Base-by-base conservation (phyloP, 352 stramenopile genomes). In the Phytophthora tubulina region DNA sequence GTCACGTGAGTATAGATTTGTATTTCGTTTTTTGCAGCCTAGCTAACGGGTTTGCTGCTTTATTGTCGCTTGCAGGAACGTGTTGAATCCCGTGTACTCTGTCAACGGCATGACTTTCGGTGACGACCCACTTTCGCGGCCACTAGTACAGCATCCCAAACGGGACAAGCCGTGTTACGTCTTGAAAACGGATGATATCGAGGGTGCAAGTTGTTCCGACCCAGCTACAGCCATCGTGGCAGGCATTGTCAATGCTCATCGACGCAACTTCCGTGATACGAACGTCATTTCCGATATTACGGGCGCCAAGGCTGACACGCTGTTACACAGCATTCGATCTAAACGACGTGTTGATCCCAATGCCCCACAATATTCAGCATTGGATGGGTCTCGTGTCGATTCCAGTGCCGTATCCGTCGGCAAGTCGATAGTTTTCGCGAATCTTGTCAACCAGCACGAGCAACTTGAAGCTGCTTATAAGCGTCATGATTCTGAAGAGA, bases 61-160 rank as follows among this genome's bases (percentile, higher is more conserved):
- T 39, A 11, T 33, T 31, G 39, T 57, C 15, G 21, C 14, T 36
- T 63, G 6, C 51, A 94, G 84, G 4, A 82, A 94, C 48, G 79
- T 90, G n/a, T 45, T 94, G 31, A 88, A 92, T 62, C 87, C 87
- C 2, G 77, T 90, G n/a, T 92, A 93, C 67, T 86, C 67, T 1
- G 71, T 94, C n/a, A 86, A 94, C 33, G 85, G 87, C 55, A 82
- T 85, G 67, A 91, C 71, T 4, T 65, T 72, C 42, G 41, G 73
- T 33, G 83, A 92, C 60, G 87, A 94, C 33, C 69, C 73, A 32
- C 74, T 86, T 14, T 79, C 78, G 48, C 84, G 75, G 2, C 78
- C 87, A 13, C 75, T 78, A 45, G 56, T 53, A 6, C 79, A 83
- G 11, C 84, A 94, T 35, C 78, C 67, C 8, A 74, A 79, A 56